phyloP scores from a whole-genome alignment of 768 basidiomycete genomes.

The Rhizopogon roseolus region DNA sequence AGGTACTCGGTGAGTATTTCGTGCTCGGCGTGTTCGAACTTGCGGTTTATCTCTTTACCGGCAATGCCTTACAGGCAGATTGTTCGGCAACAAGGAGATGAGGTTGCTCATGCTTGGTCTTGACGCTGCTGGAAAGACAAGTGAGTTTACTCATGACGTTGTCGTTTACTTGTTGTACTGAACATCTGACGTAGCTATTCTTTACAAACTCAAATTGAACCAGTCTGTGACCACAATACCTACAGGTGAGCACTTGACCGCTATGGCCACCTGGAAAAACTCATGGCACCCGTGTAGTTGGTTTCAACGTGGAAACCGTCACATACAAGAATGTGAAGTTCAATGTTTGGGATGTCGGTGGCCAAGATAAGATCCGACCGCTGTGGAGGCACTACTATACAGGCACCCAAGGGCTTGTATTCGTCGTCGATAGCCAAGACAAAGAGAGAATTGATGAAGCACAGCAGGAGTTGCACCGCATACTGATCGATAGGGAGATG shows the following conservation, averaged over 20 bases:
- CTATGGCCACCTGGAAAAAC: slow-evolving; percentile 3
- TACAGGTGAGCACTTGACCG: slow-evolving; percentile 53
- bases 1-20: slow-evolving; percentile 60
- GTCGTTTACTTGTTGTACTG: slow-evolving; percentile 8
- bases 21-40: background rate
- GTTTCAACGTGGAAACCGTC: slow-evolving; percentile 99
- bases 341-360: slow-evolving; percentile 96
- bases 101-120: slow-evolving; percentile 93
- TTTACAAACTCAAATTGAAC: slow-evolving; percentile 98
- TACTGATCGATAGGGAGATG: slow-evolving; percentile 97
- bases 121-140: slow-evolving; percentile 98
- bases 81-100: slow-evolving; percentile 99
- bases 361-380: slow-evolving; percentile 99
- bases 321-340: slow-evolving; percentile 98
- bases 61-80: slow-evolving; percentile 54
- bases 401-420: slow-evolving; percentile 96
- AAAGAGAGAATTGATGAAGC: slow-evolving; percentile 95
- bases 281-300: slow-evolving; percentile 48
- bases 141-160: slow-evolving; percentile 43
- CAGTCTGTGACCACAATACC: slow-evolving; percentile 99
- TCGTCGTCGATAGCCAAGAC: slow-evolving; percentile 97
- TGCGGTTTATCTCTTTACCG: background rate
- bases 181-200: slow-evolving; percentile 61
- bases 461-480: slow-evolving; percentile 90
- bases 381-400: slow-evolving; percentile 99